phyloP scores from a whole-genome alignment of 2,329 filamentous ascomycete genomes.

The Biscogniauxia marginata region DNA sequence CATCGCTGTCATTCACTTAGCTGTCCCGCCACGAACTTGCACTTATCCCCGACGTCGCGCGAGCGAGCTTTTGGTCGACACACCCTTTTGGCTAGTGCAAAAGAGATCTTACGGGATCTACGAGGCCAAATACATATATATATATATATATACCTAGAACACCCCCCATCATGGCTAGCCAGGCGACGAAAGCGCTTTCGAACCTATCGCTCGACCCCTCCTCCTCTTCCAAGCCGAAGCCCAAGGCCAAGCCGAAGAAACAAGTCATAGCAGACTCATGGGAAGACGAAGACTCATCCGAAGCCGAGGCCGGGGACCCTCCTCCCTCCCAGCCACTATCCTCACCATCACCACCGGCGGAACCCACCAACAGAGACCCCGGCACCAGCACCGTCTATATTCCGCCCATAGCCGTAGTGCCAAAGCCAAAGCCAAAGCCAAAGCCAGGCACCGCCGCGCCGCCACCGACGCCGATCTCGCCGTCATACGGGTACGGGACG shows the following conservation, averaged over 20 bases:
- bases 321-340: neutral
- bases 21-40: no score
- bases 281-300: constrained; percentile 66
- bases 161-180: constrained; percentile 19
- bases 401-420: no score
- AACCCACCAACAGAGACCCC: constrained; percentile 15
- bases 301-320: constrained; percentile 35
- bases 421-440: no score
- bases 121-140: constrained; percentile 1
- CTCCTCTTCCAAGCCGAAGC: constrained; percentile 16
- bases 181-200: constrained; percentile 26
- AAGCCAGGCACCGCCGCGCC: constrained; percentile 55
- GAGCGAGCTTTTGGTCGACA: no score
- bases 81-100: no score
- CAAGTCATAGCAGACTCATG: constrained; percentile 65
- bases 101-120: no score
- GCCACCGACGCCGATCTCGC: constrained; percentile 66
- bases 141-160: constrained; percentile 1
- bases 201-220: constrained; percentile 31
- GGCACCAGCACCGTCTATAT: constrained; percentile 22
- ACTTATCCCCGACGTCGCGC: no score
- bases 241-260: constrained; percentile 32
- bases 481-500: constrained; percentile 36
- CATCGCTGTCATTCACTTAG: no score
- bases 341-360: constrained; percentile 31